phyloP scores from a whole-genome alignment of 805 yeast species.

The Teunomyces panamensis region DNA sequence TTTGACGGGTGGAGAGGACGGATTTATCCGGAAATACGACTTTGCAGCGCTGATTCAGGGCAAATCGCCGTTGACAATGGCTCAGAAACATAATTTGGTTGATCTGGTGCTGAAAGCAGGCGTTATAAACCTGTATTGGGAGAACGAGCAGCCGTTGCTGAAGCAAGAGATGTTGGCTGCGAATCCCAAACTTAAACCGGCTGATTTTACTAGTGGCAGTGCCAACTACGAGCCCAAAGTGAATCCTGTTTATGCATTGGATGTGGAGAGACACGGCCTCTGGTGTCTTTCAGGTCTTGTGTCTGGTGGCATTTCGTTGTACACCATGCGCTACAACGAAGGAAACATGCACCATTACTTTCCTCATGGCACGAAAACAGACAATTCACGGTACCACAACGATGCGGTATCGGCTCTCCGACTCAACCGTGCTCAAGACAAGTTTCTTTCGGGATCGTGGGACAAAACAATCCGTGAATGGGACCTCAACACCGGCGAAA shows the following conservation, averaged over 20 bases:
- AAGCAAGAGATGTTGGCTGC: constrained; percentile 37
- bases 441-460: constrained; percentile 85
- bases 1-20: constrained; percentile 95
- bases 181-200: constrained; percentile 36
- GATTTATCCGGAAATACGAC: constrained; percentile 87
- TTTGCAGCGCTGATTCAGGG: constrained; percentile 84
- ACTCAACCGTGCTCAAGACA: constrained; percentile 59
- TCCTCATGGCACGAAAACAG: constrained; percentile 32
- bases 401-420: constrained; percentile 72
- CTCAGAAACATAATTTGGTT: constrained; percentile 84
- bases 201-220: constrained; percentile 35
- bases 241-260: constrained; percentile 87
- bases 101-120: constrained; percentile 88
- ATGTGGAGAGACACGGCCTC: constrained; percentile 74
- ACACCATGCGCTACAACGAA: constrained; percentile 78
- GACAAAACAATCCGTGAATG: constrained; percentile 76
- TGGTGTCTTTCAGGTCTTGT: constrained; percentile 84
- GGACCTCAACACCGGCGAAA: constrained; percentile 78
- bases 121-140: constrained; percentile 84
- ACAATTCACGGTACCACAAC: constrained; percentile 48
- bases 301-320: constrained; percentile 83
- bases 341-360: constrained; percentile 80
- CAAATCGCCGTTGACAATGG: constrained; percentile 79
- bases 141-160: constrained; percentile 83
- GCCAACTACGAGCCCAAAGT: constrained; percentile 54